Percentiles rank a stretch among this genome's conserved stretches.
Conservation (phyloP, 495 filamentous ascomycete species). For the Copromyces sp. region DNA sequence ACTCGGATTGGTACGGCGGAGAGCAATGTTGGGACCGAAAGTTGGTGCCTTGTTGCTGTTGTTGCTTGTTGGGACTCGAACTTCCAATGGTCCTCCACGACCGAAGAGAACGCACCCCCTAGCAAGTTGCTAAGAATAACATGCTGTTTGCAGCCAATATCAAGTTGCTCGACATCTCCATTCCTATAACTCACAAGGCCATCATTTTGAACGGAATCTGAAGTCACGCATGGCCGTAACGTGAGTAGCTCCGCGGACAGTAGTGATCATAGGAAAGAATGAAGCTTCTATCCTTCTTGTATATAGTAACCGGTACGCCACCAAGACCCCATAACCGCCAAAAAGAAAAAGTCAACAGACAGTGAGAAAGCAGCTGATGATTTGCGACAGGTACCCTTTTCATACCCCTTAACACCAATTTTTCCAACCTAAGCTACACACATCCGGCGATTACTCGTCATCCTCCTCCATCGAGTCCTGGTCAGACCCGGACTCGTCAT, state of each 20-base stretch:
- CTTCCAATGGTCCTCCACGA: not conserved
- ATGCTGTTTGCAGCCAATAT: not conserved
- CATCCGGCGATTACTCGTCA: slow-evolving; percentile 20
- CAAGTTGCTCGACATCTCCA: not conserved
- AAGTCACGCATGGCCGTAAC: not conserved
- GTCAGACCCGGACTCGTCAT: slow-evolving; percentile 53
- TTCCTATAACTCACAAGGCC: not conserved
- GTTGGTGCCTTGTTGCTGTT: not conserved
- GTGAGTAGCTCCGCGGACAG: not conserved
- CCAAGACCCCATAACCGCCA: not conserved
- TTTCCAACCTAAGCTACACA: not conserved
- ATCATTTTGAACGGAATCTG: not conserved
- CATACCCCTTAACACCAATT: not conserved
- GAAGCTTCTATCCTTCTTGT: not conserved
- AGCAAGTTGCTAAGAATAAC: not conserved
- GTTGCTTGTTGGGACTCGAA: not conserved
- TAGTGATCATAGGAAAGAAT: not conserved
- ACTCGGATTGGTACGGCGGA: not conserved
- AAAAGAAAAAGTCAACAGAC: not conserved
- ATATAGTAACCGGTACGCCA: not conserved
- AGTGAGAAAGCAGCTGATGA: not conserved
- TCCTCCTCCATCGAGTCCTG: slow-evolving; percentile 94
- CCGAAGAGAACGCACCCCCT: not conserved
- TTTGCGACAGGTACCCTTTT: not conserved
- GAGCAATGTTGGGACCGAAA: not conserved